phyloP scores from a whole-genome alignment of 2,329 filamentous ascomycete species.

The Pestalotiopsis sp. region DNA sequence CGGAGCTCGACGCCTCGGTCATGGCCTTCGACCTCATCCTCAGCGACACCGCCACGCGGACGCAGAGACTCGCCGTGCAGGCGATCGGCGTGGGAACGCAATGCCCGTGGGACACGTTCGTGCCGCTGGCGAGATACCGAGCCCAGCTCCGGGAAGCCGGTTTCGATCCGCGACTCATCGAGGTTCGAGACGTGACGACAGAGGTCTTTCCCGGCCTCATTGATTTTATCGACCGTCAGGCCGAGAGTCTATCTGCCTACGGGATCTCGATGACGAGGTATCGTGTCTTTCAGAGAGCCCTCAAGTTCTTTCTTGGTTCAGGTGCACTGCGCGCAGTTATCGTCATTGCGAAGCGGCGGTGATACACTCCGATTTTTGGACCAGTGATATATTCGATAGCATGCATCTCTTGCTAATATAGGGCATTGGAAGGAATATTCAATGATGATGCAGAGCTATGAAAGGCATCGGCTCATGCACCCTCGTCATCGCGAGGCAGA shows the following conservation, averaged over 20 bases:
- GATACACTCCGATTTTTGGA: too few species aligned
- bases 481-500: too few species aligned
- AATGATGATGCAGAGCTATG: too few species aligned
- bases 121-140: constrained; percentile 48
- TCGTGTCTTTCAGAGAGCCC: neutral
- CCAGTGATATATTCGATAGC: too few species aligned
- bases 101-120: constrained; percentile 51
- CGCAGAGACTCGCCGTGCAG: constrained; percentile 37
- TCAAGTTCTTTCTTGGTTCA: neutral
- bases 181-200: constrained; percentile 52
- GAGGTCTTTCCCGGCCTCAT: constrained; percentile 55
- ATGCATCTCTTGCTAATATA: too few species aligned
- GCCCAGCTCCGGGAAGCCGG: constrained; percentile 48
- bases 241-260: neutral
- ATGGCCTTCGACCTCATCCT: constrained; percentile 59
- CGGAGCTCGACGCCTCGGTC: constrained; percentile 46
- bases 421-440: too few species aligned
- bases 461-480: too few species aligned
- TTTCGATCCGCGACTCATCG: constrained; percentile 44
- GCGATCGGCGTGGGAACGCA: constrained; percentile 48
- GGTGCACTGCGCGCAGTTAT: neutral
- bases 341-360: neutral
- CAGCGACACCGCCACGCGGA: constrained; percentile 29
- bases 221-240: constrained; percentile 36
- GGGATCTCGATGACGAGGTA: neutral